A percentile compares a stretch with the other conserved stretches of the same genome.
These are phyloP conservation scores for Purpureocillium takamizusanense DNA, from an alignment of 2,329 filamentous ascomycete species.

Conservation along the genomic window DNA sequence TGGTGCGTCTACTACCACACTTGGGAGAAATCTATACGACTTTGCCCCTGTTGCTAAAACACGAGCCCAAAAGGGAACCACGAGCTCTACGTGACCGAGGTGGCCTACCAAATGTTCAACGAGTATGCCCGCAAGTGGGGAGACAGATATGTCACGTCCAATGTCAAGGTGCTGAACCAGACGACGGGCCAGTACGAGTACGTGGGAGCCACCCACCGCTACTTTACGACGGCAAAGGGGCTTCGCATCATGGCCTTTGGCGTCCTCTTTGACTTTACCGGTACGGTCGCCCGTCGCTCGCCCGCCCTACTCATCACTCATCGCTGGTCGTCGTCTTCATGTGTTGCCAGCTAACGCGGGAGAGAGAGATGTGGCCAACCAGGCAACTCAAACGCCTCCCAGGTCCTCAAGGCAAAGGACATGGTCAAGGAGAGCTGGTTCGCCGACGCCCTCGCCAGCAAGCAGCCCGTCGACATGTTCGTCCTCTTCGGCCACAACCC, in stretches of 20 bases:
- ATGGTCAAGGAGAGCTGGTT: constrained; percentile 53
- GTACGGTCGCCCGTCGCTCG: no score
- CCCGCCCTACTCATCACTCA: no score
- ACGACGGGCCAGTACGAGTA: constrained; percentile 29
- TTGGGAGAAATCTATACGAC: not conserved
- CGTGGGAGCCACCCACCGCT: constrained; percentile 32
- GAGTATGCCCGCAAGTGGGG: constrained; percentile 49
- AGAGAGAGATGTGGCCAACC: constrained; percentile 12
- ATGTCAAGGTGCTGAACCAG: constrained; percentile 32
- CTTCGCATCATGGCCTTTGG: constrained; percentile 35
- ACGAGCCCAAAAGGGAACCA: constrained; percentile 38
- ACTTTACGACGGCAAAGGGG: constrained; percentile 32
- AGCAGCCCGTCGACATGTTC: constrained; percentile 52
- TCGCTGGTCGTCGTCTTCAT: no score
- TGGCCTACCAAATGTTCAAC: constrained; percentile 52
- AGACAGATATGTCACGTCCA: constrained; percentile 35
- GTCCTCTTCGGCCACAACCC: constrained; percentile 57
- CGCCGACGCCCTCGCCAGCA: constrained; percentile 40
- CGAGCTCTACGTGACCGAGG: constrained; percentile 53
- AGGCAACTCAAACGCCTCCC: constrained; percentile 52
- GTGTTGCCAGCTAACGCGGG: no score
- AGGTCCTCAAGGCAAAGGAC: constrained; percentile 44
- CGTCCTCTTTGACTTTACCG: constrained; percentile 37
- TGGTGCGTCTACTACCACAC: constrained; percentile 12
- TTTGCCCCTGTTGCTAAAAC: no score